Evolutionary conservation across 192 early-diverging fungal species (phyloP).

Genomic region (Piromyces sp.): DNA sequence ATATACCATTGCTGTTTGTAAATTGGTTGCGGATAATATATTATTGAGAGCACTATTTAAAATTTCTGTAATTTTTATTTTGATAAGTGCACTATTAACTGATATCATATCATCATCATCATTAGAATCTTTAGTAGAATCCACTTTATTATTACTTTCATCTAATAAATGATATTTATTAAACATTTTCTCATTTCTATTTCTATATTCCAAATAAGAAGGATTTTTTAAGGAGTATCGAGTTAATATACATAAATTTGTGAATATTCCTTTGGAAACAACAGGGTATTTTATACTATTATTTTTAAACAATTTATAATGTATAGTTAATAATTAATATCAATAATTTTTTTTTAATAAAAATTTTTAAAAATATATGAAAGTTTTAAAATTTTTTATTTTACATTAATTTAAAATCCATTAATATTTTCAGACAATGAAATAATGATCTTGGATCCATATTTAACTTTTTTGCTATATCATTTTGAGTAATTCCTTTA

Average conservation of each 20-base stretch:
- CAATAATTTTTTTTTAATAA: too few relatives aligned
- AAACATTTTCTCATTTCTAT: neutral
- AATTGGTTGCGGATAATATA: neutral
- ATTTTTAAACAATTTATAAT: neutral
- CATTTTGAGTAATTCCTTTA: slow-evolving; percentile 31
- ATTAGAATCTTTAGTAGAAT: neutral
- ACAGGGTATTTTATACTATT: slow-evolving; percentile 41
- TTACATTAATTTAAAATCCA: slow-evolving; percentile 24
- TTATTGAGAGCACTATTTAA: neutral
- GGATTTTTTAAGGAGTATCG: slow-evolving; percentile 26
- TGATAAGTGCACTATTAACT: neutral
- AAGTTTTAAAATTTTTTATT: too few relatives aligned
- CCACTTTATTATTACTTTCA: neutral
- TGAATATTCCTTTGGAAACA: slow-evolving; percentile 28
- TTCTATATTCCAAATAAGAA: slow-evolving; percentile 13
- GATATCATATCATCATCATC: neutral
- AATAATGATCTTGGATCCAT: slow-evolving; percentile 43
- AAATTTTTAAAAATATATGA: too few relatives aligned
- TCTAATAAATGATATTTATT: neutral
- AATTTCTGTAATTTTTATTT: neutral
- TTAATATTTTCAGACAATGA: slow-evolving; percentile 38
- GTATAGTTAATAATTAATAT: too few relatives aligned
- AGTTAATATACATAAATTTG: slow-evolving; percentile 35
- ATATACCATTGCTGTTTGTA: neutral
- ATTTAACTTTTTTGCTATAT: slow-evolving; percentile 27